Evolutionary conservation across 768 basidiomycete genomes (phyloP).

Genomic region (Agaricus subrufescens): DNA sequence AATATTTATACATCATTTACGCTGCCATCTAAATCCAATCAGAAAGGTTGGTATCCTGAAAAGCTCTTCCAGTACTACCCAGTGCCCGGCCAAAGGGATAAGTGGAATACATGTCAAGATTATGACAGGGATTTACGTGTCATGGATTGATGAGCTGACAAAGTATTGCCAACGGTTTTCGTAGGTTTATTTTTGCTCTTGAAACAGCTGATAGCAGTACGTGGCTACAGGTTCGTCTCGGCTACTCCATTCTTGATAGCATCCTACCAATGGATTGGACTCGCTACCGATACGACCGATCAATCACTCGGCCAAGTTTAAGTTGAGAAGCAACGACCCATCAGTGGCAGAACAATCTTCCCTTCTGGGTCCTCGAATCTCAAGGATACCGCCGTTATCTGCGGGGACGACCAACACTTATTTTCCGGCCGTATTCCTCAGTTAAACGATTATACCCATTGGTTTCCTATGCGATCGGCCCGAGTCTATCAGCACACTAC

Average conservation of each 20-base stretch:
- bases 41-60: slow-evolving; percentile 15
- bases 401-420: slow-evolving; percentile 13
- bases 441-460: slow-evolving; percentile 13
- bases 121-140: slow-evolving; percentile 8
- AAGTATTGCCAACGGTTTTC: slow-evolving; percentile 10
- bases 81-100: slow-evolving; percentile 15
- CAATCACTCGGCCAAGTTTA: background rate
- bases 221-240: slow-evolving; percentile 17
- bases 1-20: background rate
- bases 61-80: slow-evolving; percentile 12
- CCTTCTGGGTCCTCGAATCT: background rate
- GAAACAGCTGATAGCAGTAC: no score
- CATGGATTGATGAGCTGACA: slow-evolving; percentile 13
- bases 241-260: slow-evolving; percentile 22
- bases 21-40: background rate
- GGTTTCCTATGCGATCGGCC: slow-evolving; percentile 20
- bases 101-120: slow-evolving; percentile 19
- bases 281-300: slow-evolving; percentile 9
- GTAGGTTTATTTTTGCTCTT: background rate
- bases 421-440: slow-evolving; percentile 16
- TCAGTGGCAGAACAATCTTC: background rate
- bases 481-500: slow-evolving; percentile 16
- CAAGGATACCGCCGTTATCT: background rate
- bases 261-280: slow-evolving; percentile 17
- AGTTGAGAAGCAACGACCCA: background rate